Evolutionary conservation across 2,329 filamentous ascomycete species (phyloP).

Genomic region (Trichoderma sp.): DNA sequence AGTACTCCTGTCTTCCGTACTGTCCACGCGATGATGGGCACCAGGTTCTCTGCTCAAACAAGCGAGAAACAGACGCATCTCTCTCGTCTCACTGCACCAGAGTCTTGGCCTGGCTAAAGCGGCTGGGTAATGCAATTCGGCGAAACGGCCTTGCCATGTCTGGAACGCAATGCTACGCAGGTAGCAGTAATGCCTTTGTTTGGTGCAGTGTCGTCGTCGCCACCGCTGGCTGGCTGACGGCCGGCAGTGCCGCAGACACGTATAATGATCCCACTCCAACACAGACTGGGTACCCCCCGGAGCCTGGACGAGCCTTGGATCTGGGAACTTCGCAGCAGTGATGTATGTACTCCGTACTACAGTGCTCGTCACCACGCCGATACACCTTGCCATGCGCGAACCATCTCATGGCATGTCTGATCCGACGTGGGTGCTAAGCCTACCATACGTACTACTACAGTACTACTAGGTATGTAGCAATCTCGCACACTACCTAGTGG

Average conservation of each 20-base stretch:
- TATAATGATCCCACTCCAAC: neutral
- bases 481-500: neutral
- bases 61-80: constrained; percentile 6
- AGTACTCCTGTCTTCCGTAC: too few species aligned
- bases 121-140: constrained; percentile 2
- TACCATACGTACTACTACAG: neutral
- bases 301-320: neutral
- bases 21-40: neutral
- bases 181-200: neutral
- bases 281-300: neutral
- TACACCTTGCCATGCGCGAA: neutral
- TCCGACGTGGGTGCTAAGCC: neutral
- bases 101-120: constrained; percentile 6
- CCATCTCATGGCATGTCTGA: neutral
- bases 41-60: neutral
- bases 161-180: constrained; percentile 12
- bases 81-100: constrained; percentile 2
- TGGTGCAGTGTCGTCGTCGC: constrained; percentile 1
- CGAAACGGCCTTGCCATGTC: constrained; percentile 9
- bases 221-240: constrained; percentile 12
- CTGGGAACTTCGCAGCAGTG: neutral
- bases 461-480: neutral
- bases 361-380: neutral
- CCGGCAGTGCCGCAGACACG: constrained; percentile 13
- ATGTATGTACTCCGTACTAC: neutral